Percentiles rank a stretch among this genome's conserved stretches.
Evolutionary conservation across 768 basidiomycete genomes (phyloP).

Genomic region (Tephrocybe sp.): DNA sequence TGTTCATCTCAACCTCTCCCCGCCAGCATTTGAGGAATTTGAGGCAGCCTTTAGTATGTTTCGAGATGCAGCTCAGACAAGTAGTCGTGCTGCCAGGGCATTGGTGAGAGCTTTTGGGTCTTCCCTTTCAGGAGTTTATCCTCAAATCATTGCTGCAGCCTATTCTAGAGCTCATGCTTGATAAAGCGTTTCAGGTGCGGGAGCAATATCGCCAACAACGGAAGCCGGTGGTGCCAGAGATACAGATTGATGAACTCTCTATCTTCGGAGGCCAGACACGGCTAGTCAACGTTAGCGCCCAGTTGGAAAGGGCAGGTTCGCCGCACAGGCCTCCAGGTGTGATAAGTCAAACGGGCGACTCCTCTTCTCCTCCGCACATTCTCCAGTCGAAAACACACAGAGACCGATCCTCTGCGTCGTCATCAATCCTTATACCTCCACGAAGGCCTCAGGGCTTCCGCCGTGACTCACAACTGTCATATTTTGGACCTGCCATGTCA

Average conservation of each 20-base stretch:
- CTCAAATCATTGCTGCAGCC: constrained; percentile 28
- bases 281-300: constrained; percentile 23
- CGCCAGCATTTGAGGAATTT: constrained; percentile 43
- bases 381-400: not conserved
- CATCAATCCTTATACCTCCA: not conserved
- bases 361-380: too few species aligned
- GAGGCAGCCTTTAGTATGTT: constrained; percentile 47
- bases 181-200: constrained; percentile 35
- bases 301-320: not conserved
- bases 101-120: constrained; percentile 30
- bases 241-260: constrained; percentile 31
- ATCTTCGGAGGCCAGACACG: constrained; percentile 32
- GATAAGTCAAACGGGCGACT: too few species aligned
- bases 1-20: constrained; percentile 39
- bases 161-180: constrained; percentile 40
- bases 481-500: not conserved
- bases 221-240: constrained; percentile 16
- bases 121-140: not conserved
- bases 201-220: constrained; percentile 14
- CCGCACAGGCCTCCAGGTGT: not conserved
- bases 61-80: constrained; percentile 38
- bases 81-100: constrained; percentile 47
- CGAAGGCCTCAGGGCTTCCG: not conserved
- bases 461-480: not conserved
- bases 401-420: not conserved